phyloP scores from a whole-genome alignment of 306 rosid species.

The Cicer cuneatum region DNA sequence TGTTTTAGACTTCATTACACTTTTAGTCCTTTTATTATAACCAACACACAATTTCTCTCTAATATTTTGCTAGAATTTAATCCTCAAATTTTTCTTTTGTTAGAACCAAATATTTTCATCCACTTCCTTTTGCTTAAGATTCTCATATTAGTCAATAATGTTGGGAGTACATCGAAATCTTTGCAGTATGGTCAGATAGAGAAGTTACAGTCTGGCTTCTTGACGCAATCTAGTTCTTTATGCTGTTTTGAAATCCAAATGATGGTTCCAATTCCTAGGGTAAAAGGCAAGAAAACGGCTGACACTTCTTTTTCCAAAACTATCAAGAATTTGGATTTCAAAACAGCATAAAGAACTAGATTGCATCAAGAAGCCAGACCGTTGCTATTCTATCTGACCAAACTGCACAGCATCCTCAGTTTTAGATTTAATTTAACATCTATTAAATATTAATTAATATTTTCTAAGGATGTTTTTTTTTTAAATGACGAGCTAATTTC shows the following conservation, averaged over 20 bases:
- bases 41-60: neutral
- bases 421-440: slow-evolving; percentile 16
- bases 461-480: neutral
- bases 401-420: neutral
- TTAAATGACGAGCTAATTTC: slow-evolving; percentile 26
- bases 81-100: neutral
- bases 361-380: neutral
- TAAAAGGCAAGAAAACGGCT: neutral
- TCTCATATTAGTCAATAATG: too few species aligned
- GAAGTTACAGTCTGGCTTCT: slow-evolving; percentile 11
- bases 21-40: slow-evolving; percentile 9
- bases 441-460: neutral
- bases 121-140: too few species aligned
- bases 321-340: slow-evolving; percentile 15
- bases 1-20: neutral
- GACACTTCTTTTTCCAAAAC: too few species aligned
- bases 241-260: slow-evolving; percentile 6
- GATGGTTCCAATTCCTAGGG: slow-evolving; percentile 27
- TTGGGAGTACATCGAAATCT: too few species aligned
- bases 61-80: neutral
- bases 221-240: slow-evolving; percentile 17
- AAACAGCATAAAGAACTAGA: slow-evolving; percentile 20
- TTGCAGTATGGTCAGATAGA: slow-evolving; percentile 8
- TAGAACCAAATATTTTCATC: neutral
- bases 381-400: slow-evolving; percentile 14